Evolutionary conservation across 441 rosid species (phyloP).

Genomic region (Lepidium campestre): DNA sequence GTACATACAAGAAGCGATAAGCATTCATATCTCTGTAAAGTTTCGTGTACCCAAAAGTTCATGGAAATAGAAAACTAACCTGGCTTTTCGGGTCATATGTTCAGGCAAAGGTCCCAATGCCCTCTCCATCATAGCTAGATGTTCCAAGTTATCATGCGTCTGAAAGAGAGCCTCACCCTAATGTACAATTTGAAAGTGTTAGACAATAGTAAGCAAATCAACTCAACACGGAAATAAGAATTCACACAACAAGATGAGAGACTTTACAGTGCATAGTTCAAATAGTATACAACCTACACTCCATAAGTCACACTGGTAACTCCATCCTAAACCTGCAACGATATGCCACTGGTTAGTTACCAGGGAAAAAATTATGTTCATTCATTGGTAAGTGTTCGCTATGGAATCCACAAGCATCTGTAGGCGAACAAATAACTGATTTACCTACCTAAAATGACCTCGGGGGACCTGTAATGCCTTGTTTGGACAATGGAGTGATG

Average conservation of each 20-base stretch:
- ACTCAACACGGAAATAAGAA: background rate
- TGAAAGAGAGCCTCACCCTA: slow-evolving; percentile 82
- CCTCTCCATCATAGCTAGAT: slow-evolving; percentile 93
- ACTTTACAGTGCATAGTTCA: slow-evolving; percentile 68
- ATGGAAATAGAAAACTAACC: slow-evolving; percentile 31
- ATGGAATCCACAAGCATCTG: background rate
- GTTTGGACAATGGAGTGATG: slow-evolving; percentile 83
- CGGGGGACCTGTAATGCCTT: slow-evolving; percentile 90
- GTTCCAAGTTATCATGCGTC: slow-evolving; percentile 82
- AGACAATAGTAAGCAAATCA: background rate
- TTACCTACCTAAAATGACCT: slow-evolving; percentile 71
- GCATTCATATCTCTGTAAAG: background rate
- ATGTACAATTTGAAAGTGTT: slow-evolving; percentile 5
- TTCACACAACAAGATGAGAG: background rate
- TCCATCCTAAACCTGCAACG: slow-evolving; percentile 80
- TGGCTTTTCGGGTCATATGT: slow-evolving; percentile 62
- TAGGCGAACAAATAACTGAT: slow-evolving; percentile 20
- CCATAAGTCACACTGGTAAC: slow-evolving; percentile 87
- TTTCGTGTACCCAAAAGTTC: background rate
- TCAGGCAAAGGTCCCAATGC: slow-evolving; percentile 74
- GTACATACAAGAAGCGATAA: background rate
- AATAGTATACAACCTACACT: slow-evolving; percentile 76
- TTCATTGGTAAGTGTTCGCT: background rate
- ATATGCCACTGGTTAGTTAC: background rate
- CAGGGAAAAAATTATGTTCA: background rate